Percentiles rank a stretch among this genome's conserved stretches.
Evolutionary conservation across 73 alveolate genomes (phyloP).

Genomic region (Blepharisma stoltei): DNA sequence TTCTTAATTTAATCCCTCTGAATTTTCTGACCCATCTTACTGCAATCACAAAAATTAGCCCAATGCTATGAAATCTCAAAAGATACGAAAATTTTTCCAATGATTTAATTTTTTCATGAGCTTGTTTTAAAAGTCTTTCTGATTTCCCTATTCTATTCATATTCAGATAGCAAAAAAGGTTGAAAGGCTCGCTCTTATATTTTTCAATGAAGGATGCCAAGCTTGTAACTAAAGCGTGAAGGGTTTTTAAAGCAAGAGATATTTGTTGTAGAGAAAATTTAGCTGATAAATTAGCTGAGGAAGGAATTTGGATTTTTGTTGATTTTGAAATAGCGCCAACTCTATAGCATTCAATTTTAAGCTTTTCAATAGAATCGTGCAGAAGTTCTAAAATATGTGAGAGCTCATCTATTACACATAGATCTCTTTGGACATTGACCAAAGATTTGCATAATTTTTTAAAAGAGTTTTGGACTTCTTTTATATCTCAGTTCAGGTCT

Average conservation of each 20-base stretch:
- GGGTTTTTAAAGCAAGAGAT: not conserved
- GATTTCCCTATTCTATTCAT: slow-evolving; percentile 28
- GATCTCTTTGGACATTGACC: not conserved
- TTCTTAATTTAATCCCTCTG: slow-evolving; percentile 18
- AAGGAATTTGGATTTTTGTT: not conserved
- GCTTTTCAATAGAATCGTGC: not conserved
- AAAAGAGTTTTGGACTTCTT: not conserved
- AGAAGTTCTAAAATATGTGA: slow-evolving; percentile 11
- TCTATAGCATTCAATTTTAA: slow-evolving; percentile 1
- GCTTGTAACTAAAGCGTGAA: not conserved
- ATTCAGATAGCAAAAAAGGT: not conserved
- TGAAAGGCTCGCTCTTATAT: not conserved
- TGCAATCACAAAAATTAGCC: slow-evolving; percentile 5
- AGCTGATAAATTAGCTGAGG: slow-evolving; percentile 3
- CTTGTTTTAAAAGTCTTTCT: slow-evolving; percentile 6
- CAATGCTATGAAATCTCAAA: slow-evolving; percentile 25
- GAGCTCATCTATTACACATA: slow-evolving; percentile 8
- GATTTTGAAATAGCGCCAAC: slow-evolving; percentile 12
- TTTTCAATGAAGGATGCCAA: not conserved
- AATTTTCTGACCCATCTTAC: slow-evolving; percentile 19
- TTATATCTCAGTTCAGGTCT: slow-evolving; percentile 9
- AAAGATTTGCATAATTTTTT: slow-evolving; percentile 9
- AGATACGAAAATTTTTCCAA: slow-evolving; percentile 16
- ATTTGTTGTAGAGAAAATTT: slow-evolving; percentile 14
- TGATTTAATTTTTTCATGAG: not conserved